Evolutionary conservation across 345 rosid species (phyloP), one percentile per base, ranked within the genome.

Genomic region (Sisymbrium altissimum): DNA sequence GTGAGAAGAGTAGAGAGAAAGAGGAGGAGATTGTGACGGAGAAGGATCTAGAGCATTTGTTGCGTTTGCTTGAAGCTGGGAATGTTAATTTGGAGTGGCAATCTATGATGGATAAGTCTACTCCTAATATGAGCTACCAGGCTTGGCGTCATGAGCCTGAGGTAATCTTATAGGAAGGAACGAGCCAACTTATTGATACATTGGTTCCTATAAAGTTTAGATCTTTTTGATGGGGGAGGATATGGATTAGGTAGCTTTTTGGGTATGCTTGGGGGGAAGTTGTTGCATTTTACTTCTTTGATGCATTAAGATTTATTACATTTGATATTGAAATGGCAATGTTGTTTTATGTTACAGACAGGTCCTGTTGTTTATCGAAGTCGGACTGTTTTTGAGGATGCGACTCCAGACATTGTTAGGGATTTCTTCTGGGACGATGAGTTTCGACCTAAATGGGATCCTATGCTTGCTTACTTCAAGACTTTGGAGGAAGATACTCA

Each of bases 361-460:
- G 89, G 90, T 64, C 97, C 92, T 45, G 80, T 88, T 48, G 63
- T 85, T 61, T 86, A 71, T 50, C 89, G 92, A 7, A 95, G 92
- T 74, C 84, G 91, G 79, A 89, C 97, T 79, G 96, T 95, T 64
- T 95, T 87, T 76, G 99, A 95, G 84, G 96, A 89, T 78, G 98
- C 90, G 43, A 81, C 85, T n/a, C 88, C 96, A 7, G 97, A 90
- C 14, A 64, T 88, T 81, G 97, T 92, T 27, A 87, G 97, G 82
- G 99, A 95, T 82, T 95, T 95, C 86, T 95, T 95, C 75, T 95
- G 99, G 99, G 99, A 92, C 77, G 98, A 95, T 70, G 98, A 90
- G 53, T 89, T 92, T 83, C 85, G 99, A 38, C 89, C 89, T 3
- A 92, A 90, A 77, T 95, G 98, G 98, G 99, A 95, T 84, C 84